Conservation (phyloP, 1,284 basidiomycete species). For the Inonotus obliquus region DNA sequence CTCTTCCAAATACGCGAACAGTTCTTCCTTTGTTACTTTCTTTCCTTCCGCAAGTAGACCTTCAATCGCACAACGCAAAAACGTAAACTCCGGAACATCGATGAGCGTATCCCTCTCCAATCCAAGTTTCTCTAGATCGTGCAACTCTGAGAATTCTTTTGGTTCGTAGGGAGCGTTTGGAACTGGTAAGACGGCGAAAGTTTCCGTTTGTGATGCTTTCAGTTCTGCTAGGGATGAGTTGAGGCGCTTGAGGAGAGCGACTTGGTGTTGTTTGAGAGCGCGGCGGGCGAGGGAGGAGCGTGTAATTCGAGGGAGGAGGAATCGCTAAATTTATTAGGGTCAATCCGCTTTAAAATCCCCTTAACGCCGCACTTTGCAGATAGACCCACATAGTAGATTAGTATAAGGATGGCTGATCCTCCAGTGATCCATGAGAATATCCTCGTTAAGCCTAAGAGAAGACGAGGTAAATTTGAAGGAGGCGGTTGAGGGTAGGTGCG, state of each 20-base stretch:
- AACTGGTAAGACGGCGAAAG: conserved; percentile 51
- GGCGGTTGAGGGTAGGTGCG: conserved; percentile 67
- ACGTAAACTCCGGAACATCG: conserved; percentile 43
- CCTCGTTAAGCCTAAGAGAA: conserved; percentile 56
- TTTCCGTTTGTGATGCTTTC: conserved; percentile 48
- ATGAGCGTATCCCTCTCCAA: conserved; percentile 30
- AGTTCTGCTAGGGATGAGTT: conserved; percentile 46
- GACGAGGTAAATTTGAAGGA: conserved; percentile 62
- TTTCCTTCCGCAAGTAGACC: conserved; percentile 42
- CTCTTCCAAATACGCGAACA: conserved; percentile 52
- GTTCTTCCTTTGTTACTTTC: conserved; percentile 48
- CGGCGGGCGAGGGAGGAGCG: conserved; percentile 54
- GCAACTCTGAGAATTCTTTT: conserved; percentile 38
- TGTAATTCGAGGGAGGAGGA: conserved; percentile 60
- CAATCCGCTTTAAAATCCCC: neutral
- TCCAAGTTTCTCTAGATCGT: conserved; percentile 41
- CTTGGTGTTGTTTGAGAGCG: conserved; percentile 55
- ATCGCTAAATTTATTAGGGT: conserved; percentile 39
- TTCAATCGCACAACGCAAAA: conserved; percentile 57
- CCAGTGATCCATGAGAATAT: conserved; percentile 64
- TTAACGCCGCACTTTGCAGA: neutral
- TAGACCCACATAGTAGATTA: conserved; percentile 57
- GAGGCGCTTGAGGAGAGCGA: conserved; percentile 47
- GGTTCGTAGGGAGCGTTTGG: conserved; percentile 46
- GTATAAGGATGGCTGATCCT: conserved; percentile 50